Evolutionary conservation across 2,329 filamentous ascomycete species (phyloP).

Genomic region (Mollisiaceae sp.): DNA sequence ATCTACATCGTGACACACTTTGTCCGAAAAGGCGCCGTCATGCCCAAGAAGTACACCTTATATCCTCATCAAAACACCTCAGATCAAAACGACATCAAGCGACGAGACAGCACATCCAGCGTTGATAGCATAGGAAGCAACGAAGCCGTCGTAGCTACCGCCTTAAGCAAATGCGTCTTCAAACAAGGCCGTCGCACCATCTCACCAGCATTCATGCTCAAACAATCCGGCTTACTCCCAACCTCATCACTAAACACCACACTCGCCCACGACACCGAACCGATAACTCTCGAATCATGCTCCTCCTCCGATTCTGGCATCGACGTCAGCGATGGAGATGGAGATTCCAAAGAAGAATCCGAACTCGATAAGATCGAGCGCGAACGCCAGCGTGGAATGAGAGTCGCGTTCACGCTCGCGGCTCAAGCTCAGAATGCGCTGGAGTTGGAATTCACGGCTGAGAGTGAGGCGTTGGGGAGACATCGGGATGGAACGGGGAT

Average conservation of each 20-base stretch:
- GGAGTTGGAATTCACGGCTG: constrained; percentile 35
- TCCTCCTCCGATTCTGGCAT: constrained; percentile 33
- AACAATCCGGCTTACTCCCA: constrained; percentile 65
- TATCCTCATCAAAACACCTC: constrained; percentile 41
- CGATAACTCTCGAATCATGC: constrained; percentile 8
- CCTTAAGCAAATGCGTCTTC: constrained; percentile 62
- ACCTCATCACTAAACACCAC: constrained; percentile 20
- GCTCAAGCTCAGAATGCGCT: constrained; percentile 33
- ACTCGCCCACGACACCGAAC: background rate
- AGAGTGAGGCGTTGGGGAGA: constrained; percentile 43
- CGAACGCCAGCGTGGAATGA: constrained; percentile 33
- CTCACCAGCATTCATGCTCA: constrained; percentile 65
- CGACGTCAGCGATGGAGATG: too few relatives aligned
- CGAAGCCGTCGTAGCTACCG: constrained; percentile 48
- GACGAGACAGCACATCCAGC: constrained; percentile 5
- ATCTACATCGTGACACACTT: constrained; percentile 65
- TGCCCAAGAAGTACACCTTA: constrained; percentile 40
- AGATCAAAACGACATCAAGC: constrained; percentile 13
- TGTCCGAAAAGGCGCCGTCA: constrained; percentile 47
- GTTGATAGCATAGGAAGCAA: constrained; percentile 18
- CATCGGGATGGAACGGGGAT: constrained; percentile 46
- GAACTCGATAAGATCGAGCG: constrained; percentile 28
- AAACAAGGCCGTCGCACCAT: constrained; percentile 69
- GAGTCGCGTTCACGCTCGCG: constrained; percentile 28
- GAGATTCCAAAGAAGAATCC: constrained; percentile 20